Evolutionary conservation across 129 eudicot species (phyloP).

Genomic region (Rutidosis leptorrhynchoides): DNA sequence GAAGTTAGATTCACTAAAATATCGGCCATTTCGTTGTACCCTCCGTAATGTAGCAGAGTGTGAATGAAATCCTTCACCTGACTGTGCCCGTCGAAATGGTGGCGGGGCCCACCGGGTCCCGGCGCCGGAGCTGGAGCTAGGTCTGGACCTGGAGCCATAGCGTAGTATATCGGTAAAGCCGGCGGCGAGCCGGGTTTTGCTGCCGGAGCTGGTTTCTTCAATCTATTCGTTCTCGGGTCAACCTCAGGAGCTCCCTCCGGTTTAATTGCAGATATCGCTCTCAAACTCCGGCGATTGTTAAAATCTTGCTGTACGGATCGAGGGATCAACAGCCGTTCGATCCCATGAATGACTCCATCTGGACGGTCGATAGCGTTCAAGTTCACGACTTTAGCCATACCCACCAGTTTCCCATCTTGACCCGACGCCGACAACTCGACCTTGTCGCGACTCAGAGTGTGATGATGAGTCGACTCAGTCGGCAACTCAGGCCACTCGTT

Average conservation of each 20-base stretch:
- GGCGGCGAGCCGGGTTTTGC: slow-evolving; percentile 69
- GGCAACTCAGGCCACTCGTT: slow-evolving; percentile 55
- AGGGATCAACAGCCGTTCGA: slow-evolving; percentile 37
- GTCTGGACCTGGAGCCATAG: slow-evolving; percentile 88
- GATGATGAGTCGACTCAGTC: slow-evolving; percentile 26
- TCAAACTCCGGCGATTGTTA: slow-evolving; percentile 40
- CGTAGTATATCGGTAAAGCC: slow-evolving; percentile 62
- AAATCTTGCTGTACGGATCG: slow-evolving; percentile 47
- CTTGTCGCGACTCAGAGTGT: slow-evolving; percentile 35
- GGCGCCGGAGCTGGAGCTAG: slow-evolving; percentile 94
- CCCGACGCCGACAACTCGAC: no score
- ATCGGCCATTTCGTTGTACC: slow-evolving; percentile 79
- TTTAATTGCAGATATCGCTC: slow-evolving; percentile 47
- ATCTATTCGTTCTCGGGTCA: slow-evolving; percentile 48
- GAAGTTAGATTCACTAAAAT: slow-evolving; percentile 75
- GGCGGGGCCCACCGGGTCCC: slow-evolving; percentile 87
- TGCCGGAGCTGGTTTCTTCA: slow-evolving; percentile 41
- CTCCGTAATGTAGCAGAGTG: slow-evolving; percentile 73
- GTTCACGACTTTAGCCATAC: slow-evolving; percentile 42
- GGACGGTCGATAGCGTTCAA: slow-evolving; percentile 50
- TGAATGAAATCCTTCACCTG: slow-evolving; percentile 86
- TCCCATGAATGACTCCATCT: slow-evolving; percentile 48
- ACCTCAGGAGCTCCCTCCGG: slow-evolving; percentile 54
- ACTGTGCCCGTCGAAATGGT: slow-evolving; percentile 76
- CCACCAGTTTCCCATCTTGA: no score